A percentile compares a stretch with the other conserved stretches of the same genome.
Evolutionary conservation across 1,139 yeast genomes (phyloP).

Genomic region (Lodderomyces jiufengensis): DNA sequence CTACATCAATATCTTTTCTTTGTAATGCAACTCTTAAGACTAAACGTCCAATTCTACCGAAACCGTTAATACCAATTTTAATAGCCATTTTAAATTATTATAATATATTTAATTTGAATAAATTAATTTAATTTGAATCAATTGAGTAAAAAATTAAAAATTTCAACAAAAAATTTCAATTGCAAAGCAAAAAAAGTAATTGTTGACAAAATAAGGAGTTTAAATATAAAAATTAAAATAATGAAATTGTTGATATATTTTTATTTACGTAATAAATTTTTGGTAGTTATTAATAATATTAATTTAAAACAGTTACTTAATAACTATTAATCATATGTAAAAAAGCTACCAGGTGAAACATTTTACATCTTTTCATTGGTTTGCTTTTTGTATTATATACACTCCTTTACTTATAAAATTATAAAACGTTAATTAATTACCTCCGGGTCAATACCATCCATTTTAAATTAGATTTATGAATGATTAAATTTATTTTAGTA

Average conservation of each 20-base stretch:
- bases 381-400: not conserved
- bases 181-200: too few relatives aligned
- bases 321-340: too few relatives aligned
- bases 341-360: too few relatives aligned
- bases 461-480: not conserved
- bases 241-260: too few relatives aligned
- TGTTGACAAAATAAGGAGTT: not conserved
- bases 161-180: constrained; percentile 2
- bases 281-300: too few relatives aligned
- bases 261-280: too few relatives aligned
- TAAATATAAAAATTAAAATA: too few relatives aligned
- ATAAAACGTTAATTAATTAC: too few relatives aligned
- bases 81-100: constrained; percentile 41
- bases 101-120: constrained; percentile 5
- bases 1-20: constrained; percentile 70
- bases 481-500: not conserved
- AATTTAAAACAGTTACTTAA: too few relatives aligned
- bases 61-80: constrained; percentile 79
- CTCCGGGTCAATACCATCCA: constrained; percentile 4
- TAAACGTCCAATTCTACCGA: constrained; percentile 87
- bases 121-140: constrained; percentile 7
- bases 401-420: too few relatives aligned
- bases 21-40: constrained; percentile 74
- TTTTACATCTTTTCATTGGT: not conserved
- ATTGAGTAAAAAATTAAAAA: constrained; percentile 2